Evolutionary conservation across 768 basidiomycete species (phyloP), one percentile per base, ranked within the genome.

Genomic region (Xerocomellus chrysenteron): DNA sequence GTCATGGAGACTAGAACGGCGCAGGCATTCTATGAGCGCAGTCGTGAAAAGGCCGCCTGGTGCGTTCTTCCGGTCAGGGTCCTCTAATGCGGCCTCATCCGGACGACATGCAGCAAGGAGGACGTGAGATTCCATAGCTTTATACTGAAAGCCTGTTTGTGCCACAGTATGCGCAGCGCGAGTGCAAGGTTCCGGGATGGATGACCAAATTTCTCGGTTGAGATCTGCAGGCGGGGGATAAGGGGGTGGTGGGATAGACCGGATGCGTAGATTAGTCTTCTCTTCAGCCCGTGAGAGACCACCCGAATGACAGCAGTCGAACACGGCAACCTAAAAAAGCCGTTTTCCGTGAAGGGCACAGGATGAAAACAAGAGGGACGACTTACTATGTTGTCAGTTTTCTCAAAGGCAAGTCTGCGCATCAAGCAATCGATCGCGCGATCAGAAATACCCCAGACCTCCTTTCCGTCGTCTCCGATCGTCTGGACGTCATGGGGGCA

Each of bases 281-380:
- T 21, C 59, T 14, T 47, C 21, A 7, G 26, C 49, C 16, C 65
- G 58, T 12, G 61, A 12, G 30, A 62, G 58, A 43, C 65, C 65
- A 4, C 65, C 65, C 1, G 65, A 63, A 50, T 60, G 56, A 41
- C 64, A 65, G 13, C 64, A 66, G 39, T 65, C 64, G 26, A 66
- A 58, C 14, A 65, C 28, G 17, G 35, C 56, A 21, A 66, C 44
- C 64, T 65, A 39, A 17, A 40, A 40, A 26, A 12, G 14, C 0
- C 16, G 32, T 9, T n/a, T 9, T 50, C 2, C 11, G 14, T n/a
- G 12, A 50, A 30, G 5, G 21, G 4, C n/a, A n/a, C 3, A 1
- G 6, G 10, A 36, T 7, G 2, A 6, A 14, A 39, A 19, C 12
- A 30, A 21, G 16, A 7, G 8, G 19, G 39, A n/a, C 2, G 5